phyloP scores from a whole-genome alignment of 2,329 filamentous ascomycete species.

The Talaromyces pinophilus region DNA sequence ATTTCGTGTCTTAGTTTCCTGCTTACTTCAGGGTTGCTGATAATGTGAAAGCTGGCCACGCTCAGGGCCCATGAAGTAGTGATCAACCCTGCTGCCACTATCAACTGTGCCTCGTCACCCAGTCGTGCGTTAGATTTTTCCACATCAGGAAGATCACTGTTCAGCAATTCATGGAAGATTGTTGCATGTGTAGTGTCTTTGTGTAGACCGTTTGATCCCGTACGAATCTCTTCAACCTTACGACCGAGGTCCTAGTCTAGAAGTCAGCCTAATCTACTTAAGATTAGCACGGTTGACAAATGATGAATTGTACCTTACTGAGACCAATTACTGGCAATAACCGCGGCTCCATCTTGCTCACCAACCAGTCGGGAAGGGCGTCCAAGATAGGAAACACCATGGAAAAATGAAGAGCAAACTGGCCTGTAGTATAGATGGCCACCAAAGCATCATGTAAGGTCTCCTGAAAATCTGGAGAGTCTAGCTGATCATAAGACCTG shows the following conservation, averaged over 20 bases:
- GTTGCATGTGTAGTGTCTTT: conserved; percentile 25
- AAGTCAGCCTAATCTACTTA: not conserved
- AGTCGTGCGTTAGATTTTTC: conserved; percentile 40
- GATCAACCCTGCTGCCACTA: conserved; percentile 36
- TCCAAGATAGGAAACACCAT: conserved; percentile 28
- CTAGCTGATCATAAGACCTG: conserved; percentile 29
- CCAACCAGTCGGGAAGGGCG: conserved; percentile 29
- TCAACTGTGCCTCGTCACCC: conserved; percentile 34
- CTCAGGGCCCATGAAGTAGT: conserved; percentile 36
- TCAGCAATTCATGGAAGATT: conserved; percentile 36
- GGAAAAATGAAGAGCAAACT: conserved; percentile 28
- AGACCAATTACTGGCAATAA: conserved; percentile 25
- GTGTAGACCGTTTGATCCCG: conserved; percentile 19
- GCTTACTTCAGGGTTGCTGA: conserved; percentile 25
- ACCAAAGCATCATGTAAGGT: conserved; percentile 23
- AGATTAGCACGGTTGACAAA: not conserved
- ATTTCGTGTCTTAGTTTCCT: conserved; percentile 28
- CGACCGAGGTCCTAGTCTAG: conserved; percentile 24
- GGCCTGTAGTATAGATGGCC: conserved; percentile 24
- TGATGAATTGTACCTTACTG: conserved; percentile 20
- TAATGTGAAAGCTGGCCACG: conserved; percentile 28
- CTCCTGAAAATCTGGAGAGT: conserved; percentile 24
- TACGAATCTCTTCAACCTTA: conserved; percentile 23
- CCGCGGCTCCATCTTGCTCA: conserved; percentile 25
- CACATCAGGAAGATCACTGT: conserved; percentile 31